Percentiles rank a stretch among this genome's conserved stretches.
phyloP scores from a whole-genome alignment of 345 rosid genomes.

The Garcia nutans region DNA sequence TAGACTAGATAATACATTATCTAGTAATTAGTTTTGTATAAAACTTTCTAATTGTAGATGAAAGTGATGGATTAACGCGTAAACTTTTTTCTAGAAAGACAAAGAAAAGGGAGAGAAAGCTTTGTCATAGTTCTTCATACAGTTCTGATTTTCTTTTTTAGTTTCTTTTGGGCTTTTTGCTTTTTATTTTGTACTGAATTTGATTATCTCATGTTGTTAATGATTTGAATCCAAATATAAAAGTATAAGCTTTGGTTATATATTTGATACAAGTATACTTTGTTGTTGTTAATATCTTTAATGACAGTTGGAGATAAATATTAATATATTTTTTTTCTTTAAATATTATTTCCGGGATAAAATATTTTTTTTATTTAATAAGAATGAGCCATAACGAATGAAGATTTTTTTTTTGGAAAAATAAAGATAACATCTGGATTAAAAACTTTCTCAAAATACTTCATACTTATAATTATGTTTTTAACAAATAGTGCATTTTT shows the following conservation, averaged over 20 bases:
- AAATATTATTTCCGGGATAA: too few species aligned
- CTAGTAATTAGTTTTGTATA: background rate
- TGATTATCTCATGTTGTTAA: background rate
- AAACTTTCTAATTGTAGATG: background rate
- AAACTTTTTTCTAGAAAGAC: background rate
- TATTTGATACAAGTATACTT: background rate
- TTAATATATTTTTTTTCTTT: too few species aligned
- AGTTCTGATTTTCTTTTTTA: background rate
- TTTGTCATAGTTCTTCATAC: background rate
- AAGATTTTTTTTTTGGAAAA: too few species aligned
- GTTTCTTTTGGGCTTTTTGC: background rate
- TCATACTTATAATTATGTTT: too few species aligned
- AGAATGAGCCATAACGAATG: too few species aligned
- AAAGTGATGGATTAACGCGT: background rate
- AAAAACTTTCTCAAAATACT: too few species aligned
- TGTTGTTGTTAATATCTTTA: too few species aligned
- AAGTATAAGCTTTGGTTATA: background rate
- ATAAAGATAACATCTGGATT: too few species aligned
- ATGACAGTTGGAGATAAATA: too few species aligned
- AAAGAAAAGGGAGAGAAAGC: background rate
- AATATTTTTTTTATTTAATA: too few species aligned
- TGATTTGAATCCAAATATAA: background rate
- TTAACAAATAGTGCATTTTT: too few species aligned
- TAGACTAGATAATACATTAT: constrained; percentile 14
- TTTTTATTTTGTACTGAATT: background rate